Percentiles rank a stretch among this genome's conserved stretches.
Evolutionary conservation across 179 eudicot species (phyloP).

Genomic region (Heliamphora ciliata): DNA sequence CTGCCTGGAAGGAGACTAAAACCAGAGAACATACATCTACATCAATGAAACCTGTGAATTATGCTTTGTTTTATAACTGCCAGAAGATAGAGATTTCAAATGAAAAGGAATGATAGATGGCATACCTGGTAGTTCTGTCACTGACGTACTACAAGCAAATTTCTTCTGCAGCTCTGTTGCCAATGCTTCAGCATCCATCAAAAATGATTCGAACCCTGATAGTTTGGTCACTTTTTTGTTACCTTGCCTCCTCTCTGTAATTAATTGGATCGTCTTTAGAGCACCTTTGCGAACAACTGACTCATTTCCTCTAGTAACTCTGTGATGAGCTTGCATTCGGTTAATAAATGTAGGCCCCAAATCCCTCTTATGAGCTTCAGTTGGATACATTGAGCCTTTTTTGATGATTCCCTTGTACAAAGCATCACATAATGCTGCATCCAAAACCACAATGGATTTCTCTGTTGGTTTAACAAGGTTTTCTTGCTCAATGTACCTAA

Average conservation of each 20-base stretch:
- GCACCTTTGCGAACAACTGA: slow-evolving; percentile 71
- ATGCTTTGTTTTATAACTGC: neutral
- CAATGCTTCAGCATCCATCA: slow-evolving; percentile 78
- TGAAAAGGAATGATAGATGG: neutral
- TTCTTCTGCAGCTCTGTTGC: slow-evolving; percentile 93
- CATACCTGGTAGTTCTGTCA: slow-evolving; percentile 73
- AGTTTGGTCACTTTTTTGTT: slow-evolving; percentile 93
- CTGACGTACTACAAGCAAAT: slow-evolving; percentile 92
- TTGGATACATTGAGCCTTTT: slow-evolving; percentile 79
- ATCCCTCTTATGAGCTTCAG: slow-evolving; percentile 93
- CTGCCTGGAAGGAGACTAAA: neutral
- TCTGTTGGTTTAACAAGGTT: slow-evolving; percentile 70
- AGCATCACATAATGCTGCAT: slow-evolving; percentile 81
- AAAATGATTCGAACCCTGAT: slow-evolving; percentile 78
- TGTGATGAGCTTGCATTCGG: slow-evolving; percentile 90
- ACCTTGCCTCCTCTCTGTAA: slow-evolving; percentile 93
- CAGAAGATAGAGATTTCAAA: slow-evolving; percentile 1
- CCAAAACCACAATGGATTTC: slow-evolving; percentile 60
- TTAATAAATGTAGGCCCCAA: slow-evolving; percentile 57
- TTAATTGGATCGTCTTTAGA: slow-evolving; percentile 66
- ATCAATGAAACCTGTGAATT: neutral
- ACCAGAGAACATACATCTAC: too few relatives aligned
- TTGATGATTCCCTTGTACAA: slow-evolving; percentile 83
- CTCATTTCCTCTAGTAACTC: slow-evolving; percentile 76
- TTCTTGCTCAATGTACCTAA: slow-evolving; percentile 72